Base-by-base conservation (phyloP, 1,139 yeast genomes). In the Arxiozyma bovina region DNA sequence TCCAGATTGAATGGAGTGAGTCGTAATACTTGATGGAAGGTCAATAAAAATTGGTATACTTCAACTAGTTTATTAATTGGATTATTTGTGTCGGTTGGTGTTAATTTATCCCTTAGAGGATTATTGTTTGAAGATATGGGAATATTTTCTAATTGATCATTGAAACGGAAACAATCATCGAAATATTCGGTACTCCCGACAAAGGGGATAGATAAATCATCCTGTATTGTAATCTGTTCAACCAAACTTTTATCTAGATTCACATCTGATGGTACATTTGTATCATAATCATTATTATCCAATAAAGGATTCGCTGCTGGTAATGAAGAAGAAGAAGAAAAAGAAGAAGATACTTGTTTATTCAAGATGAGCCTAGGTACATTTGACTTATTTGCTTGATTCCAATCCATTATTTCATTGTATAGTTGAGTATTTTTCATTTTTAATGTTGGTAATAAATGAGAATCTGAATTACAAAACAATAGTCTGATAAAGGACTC, bases 401-500 rank as follows among this genome's bases (percentile, higher is more conserved):
- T 41, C 70, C 70, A 67, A 12, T 61, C 66, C 58, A 60, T 57
- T 1, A 63, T 58, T 21, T 66, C 55, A 5, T 64, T 85, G 54
- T 67, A 68, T 58, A 65, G 62, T 30, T 63, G 61, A 27, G 66
- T 48, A 67, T 81, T 88, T 61, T 83, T 82, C 42, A 80, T 81
- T 65, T 85, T 87, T 18, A 93, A 94, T 20, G n/a, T 30, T 4
- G 12, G 20, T 25, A 46, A 22, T n/a, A 46, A 15, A 23, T 5
- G 4, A 12, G 49, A 42, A 15, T 42, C 21, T 27, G 20, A 6
- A 18, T 44, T 25, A 18, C 27, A 42, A 21, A 38, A 41, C 3
- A 51, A 22, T 17, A 51, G 22, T 65, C 90, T 90, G 63, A 91
- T 80, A 63, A 93, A 93, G 40, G 40, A 34, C 12, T 34, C 40